Evolutionary conservation across 2,329 filamentous ascomycete genomes (phyloP), one percentile per base, ranked within the genome.

Genomic region (Ophiocordyceps unilateralis): DNA sequence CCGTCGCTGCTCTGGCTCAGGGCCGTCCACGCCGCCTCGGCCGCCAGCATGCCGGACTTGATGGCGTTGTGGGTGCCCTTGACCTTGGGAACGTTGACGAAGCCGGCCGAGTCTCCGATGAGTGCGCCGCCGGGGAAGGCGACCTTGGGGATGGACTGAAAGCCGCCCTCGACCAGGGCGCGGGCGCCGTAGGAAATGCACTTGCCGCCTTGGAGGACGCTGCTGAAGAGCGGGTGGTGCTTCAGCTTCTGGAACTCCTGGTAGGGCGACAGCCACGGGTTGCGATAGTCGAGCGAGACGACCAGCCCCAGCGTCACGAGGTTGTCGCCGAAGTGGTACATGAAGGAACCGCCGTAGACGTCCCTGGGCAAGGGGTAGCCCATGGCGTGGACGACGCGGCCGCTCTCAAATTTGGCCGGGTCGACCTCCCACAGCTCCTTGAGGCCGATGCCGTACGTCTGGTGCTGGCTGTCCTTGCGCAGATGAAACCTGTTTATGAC

Each of bases 291-390:
- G 43, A 98, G 72, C 21, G 88, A 88, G 32, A 93, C 83, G 11
- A 98, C 91, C 17, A 96, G 70, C 21, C 91, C 91, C 44, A 98
- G 71, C 51, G 80, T 87, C 46, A 98, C 89, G 53, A 96, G 74
- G 62, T 96, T 98, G 53, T 98, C 89, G 32, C 88, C 91, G 61
- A 96, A 98, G 62, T 98, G 91, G 58, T 98, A 98, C 84, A 98
- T 88, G 80, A 87, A 98, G n/a, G 84, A 87, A 50, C 91, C 91
- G 51, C 91, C 91, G 58, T 98, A 98, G 9, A 88, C 91, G 57
- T 96, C 82, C 52, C 72, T 76, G 15, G 86, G 76, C 39, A 98
- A 65, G 19, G 91, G 91, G 56, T 93, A 96, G 19, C 91, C 91
- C 79, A 98, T 77, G 5, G 86, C 83, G 66, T 98, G 91, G 4